Base-by-base conservation (phyloP, 192 early-diverging fungal genomes). In the Linnemannia hyalina region DNA sequence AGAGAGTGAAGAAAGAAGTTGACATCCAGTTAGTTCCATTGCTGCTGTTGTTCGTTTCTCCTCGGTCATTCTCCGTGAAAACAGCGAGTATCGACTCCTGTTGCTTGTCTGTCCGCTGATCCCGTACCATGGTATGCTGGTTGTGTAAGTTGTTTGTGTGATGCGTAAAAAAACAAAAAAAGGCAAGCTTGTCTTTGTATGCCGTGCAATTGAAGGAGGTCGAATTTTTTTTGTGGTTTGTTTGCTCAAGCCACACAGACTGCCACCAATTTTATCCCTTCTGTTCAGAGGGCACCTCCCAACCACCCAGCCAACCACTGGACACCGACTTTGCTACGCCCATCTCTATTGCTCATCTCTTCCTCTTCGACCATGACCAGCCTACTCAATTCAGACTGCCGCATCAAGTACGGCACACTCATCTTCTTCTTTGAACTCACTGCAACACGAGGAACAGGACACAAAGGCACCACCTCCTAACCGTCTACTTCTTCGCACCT, bases 301-400 rank as follows among this genome's bases (percentile, higher is more conserved):
- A 2, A 55, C 7, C 29, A 65, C 60, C 4, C 26, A 26, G 15
- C n/a, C n/a, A 65, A 65, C n/a, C 29, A 26, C 60, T 11, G 26
- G 26, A 6, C 26, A 32, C 18, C 1, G n/a, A 36, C 13, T 29
- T 20, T 70, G 26, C 70, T 80, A 38, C 29, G 40, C 71, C 32
- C 73, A 74, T 57, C 41, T 49, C 42, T 11, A 29, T 9, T 26
- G 7, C 60, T 35, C 73, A 70, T 52, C 57, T 57, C 36, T 10
- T 10, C 22, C 44, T 44, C 42, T 44, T 44, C 29, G 40, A 41
- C 74, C 82, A 89, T 89, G 88, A 68, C 88, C 72, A 83, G 73
- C 38, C 70, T 90, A 54, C 74, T 90, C 69, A 88, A 74, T 76
- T 49, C 74, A 38, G 79, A 88, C 55, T 88, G 87, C 36, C 80